Evolutionary conservation across 108 stramenopile genomes (phyloP).

Genomic region (Fistulifera pelliculosa): DNA sequence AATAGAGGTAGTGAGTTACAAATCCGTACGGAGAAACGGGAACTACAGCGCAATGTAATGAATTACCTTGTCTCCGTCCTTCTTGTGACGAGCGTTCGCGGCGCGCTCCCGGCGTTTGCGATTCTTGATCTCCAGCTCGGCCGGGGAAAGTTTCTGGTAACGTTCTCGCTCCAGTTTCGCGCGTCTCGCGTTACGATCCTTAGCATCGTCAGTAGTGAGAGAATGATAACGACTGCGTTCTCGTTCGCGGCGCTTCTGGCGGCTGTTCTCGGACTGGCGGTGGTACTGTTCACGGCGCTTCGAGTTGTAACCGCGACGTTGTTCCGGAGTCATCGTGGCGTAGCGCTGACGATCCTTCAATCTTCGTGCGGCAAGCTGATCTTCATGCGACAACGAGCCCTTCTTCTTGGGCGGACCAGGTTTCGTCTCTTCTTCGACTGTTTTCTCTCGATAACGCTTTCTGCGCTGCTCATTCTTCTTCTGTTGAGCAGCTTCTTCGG

Average conservation of each 20-base stretch:
- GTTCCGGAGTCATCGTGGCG: slow-evolving; percentile 64
- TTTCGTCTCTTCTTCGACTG: slow-evolving; percentile 26
- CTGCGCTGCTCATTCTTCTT: slow-evolving; percentile 36
- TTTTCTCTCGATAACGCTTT: slow-evolving; percentile 41
- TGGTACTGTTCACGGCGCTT: slow-evolving; percentile 82
- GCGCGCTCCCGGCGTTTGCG: slow-evolving; percentile 67
- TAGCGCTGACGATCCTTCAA: slow-evolving; percentile 76
- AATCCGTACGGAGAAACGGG: no score
- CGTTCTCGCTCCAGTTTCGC: slow-evolving; percentile 77
- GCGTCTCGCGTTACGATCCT: slow-evolving; percentile 58
- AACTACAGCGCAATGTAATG: no score
- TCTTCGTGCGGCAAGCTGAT: slow-evolving; percentile 63
- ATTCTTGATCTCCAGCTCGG: slow-evolving; percentile 63
- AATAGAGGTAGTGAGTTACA: no score
- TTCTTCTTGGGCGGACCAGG: slow-evolving; percentile 21
- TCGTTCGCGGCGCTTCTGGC: slow-evolving; percentile 65
- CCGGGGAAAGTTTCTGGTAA: slow-evolving; percentile 59
- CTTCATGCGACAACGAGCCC: slow-evolving; percentile 31
- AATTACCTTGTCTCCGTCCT: slow-evolving; percentile 15
- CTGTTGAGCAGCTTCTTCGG: slow-evolving; percentile 15
- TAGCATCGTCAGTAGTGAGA: slow-evolving; percentile 39
- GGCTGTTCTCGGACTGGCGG: slow-evolving; percentile 53
- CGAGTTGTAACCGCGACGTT: slow-evolving; percentile 70
- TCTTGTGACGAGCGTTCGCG: slow-evolving; percentile 37
- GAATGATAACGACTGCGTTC: slow-evolving; percentile 67